Conservation (phyloP, 2,329 filamentous ascomycete genomes). For the Curvularia spicifera region DNA sequence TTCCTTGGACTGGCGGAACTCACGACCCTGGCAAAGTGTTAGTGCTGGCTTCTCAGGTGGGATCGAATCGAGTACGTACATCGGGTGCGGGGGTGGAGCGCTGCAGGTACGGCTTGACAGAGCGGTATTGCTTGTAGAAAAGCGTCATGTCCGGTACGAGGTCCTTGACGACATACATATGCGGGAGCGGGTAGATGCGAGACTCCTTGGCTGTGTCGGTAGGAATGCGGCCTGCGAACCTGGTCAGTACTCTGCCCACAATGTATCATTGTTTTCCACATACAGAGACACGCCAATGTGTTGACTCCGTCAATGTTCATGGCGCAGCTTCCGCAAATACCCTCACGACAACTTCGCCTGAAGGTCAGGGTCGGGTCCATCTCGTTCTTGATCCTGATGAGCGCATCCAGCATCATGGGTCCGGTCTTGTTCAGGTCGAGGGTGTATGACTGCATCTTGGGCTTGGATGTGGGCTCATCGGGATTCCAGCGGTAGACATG, state of each 20-base stretch:
- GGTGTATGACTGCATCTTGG: constrained; percentile 91
- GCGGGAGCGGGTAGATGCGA: constrained; percentile 96
- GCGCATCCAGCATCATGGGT: constrained; percentile 95
- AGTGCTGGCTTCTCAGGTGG: constrained; percentile 11
- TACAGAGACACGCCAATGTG: constrained; percentile 97
- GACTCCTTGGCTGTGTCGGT: constrained; percentile 79
- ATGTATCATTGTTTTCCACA: constrained; percentile 47
- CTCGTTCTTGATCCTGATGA: constrained; percentile 99
- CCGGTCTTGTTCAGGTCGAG: constrained; percentile 98
- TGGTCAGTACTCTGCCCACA: constrained; percentile 17
- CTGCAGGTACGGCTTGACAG: constrained; percentile 98
- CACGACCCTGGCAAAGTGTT: constrained; percentile 71
- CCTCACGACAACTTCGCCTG: constrained; percentile 93
- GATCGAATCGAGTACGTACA: constrained; percentile 61
- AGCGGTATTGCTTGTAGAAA: constrained; percentile 99
- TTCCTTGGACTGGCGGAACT: constrained; percentile 87
- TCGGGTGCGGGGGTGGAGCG: constrained; percentile 82
- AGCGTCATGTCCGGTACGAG: constrained; percentile 96
- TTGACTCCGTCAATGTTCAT: constrained; percentile 99
- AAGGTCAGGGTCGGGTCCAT: constrained; percentile 96
- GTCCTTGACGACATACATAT: constrained; percentile 99
- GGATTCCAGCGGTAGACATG: constrained; percentile 99
- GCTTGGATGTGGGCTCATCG: constrained; percentile 89
- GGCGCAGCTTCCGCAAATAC: constrained; percentile 97
- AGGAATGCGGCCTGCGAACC: constrained; percentile 80